phyloP scores from a whole-genome alignment of 2,329 filamentous ascomycete species.

The Ophiostoma himal-ulmi region DNA sequence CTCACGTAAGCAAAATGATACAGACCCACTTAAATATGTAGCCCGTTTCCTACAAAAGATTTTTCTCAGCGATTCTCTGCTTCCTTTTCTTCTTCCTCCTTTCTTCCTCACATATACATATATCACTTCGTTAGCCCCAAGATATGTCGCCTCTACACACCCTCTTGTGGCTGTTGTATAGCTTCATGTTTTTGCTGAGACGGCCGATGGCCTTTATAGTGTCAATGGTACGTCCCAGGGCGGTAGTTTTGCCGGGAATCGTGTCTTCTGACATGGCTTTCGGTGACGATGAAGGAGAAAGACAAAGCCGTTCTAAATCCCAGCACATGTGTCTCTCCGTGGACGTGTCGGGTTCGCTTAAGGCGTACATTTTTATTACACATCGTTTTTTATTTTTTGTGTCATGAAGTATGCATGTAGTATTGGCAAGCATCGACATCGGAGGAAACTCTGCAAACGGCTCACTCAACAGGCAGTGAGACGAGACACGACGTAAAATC shows the following conservation, averaged over 20 bases:
- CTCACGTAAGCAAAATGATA: not conserved
- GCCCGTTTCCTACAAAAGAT: conserved; percentile 7
- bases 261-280: conserved; percentile 10
- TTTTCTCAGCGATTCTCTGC: conserved; percentile 1
- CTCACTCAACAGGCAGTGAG: not conserved
- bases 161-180: not conserved
- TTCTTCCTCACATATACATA: conserved; percentile 43
- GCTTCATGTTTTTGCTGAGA: conserved; percentile 14
- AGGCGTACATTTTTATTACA: conserved; percentile 45
- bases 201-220: conserved; percentile 6
- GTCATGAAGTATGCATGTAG: not conserved
- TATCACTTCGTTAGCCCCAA: conserved; percentile 36
- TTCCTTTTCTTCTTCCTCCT: conserved; percentile 41
- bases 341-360: conserved; percentile 57
- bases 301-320: conserved; percentile 54
- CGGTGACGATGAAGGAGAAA: conserved; percentile 49
- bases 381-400: not conserved
- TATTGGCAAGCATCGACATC: not conserved
- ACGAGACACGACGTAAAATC: not conserved
- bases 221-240: conserved; percentile 40
- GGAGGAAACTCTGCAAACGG: not conserved
- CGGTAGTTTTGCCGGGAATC: conserved; percentile 25
- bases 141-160: conserved; percentile 14
- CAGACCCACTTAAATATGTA: conserved; percentile 12
- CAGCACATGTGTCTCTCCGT: conserved; percentile 32